These are phyloP conservation scores for Apiospora marii DNA, from an alignment of 2,329 filamentous ascomycete species.

Conservation along the genomic window DNA sequence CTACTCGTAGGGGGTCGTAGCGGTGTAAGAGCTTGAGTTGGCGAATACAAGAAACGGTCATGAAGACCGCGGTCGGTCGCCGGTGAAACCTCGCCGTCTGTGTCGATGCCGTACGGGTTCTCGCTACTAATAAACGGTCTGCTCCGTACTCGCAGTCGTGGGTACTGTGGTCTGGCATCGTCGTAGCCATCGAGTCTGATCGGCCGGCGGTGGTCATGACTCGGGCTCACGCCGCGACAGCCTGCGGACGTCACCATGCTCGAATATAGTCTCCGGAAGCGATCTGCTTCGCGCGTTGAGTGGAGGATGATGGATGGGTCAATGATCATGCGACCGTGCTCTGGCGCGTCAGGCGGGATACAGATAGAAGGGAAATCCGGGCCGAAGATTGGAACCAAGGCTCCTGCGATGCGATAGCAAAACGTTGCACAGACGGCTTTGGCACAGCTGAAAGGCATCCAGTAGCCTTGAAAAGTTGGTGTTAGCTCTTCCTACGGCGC, in stretches of 20 bases:
- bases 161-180: slow-evolving; percentile 31
- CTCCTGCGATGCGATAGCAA: slow-evolving; percentile 83
- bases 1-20: slow-evolving; percentile 31
- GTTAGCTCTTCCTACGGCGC: slow-evolving; percentile 22
- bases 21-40: slow-evolving; percentile 31
- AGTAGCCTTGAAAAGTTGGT: slow-evolving; percentile 74
- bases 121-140: slow-evolving; percentile 41
- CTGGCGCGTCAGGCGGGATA: slow-evolving; percentile 66
- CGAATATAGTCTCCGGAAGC: slow-evolving; percentile 47
- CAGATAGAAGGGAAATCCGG: slow-evolving; percentile 80
- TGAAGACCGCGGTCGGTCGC: slow-evolving; percentile 33
- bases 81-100: slow-evolving; percentile 48
- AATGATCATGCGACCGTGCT: slow-evolving; percentile 74
- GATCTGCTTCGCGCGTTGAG: slow-evolving; percentile 59
- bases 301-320: slow-evolving; percentile 60
- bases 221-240: slow-evolving; percentile 32
- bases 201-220: slow-evolving; percentile 33
- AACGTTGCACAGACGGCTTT: slow-evolving; percentile 89
- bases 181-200: slow-evolving; percentile 38
- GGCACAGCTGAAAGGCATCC: slow-evolving; percentile 92
- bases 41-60: slow-evolving; percentile 35
- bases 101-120: slow-evolving; percentile 51
- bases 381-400: slow-evolving; percentile 90
- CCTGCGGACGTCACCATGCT: slow-evolving; percentile 34
- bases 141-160: slow-evolving; percentile 38